A percentile compares a stretch with the other conserved stretches of the same genome.
Conservation (phyloP, 306 rosid genomes). For the Hippophae rhamnoides region DNA sequence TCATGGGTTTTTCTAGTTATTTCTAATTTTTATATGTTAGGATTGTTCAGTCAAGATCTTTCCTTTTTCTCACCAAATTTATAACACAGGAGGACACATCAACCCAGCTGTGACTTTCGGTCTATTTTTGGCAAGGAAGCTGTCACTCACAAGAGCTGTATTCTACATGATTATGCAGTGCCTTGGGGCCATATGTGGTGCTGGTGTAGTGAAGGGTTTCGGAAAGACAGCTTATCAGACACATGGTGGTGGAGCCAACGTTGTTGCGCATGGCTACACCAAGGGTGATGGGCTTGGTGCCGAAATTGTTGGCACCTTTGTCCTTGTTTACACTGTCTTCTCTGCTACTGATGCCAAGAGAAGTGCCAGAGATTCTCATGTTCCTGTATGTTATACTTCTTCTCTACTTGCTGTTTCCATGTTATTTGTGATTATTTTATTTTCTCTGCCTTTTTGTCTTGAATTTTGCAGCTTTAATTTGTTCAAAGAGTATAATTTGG, state of each 20-base stretch:
- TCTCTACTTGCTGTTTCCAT: background rate
- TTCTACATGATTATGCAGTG: conserved; percentile 79
- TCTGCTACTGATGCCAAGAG: conserved; percentile 96
- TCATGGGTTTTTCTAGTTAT: background rate
- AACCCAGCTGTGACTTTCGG: conserved; percentile 94
- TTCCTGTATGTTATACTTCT: conserved; percentile 47
- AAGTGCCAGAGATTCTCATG: conserved; percentile 84
- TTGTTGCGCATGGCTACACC: conserved; percentile 59
- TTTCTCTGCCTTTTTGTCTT: background rate
- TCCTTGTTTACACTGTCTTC: conserved; percentile 90
- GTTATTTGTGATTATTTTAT: too few species aligned
- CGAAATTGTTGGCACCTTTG: conserved; percentile 88
- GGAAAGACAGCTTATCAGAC: conserved; percentile 31
- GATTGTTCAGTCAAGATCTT: background rate
- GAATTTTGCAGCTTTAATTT: background rate
- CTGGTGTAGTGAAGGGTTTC: conserved; percentile 81
- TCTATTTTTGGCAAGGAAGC: conserved; percentile 71
- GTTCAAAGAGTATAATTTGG: too few species aligned
- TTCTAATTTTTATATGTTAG: background rate
- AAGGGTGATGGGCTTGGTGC: conserved; percentile 87
- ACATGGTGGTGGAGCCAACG: conserved; percentile 66
- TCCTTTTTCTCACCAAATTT: background rate
- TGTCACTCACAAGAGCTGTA: conserved; percentile 65
- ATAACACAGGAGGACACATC: conserved; percentile 72
- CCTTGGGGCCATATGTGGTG: conserved; percentile 96